A percentile compares a stretch with the other conserved stretches of the same genome.
These are phyloP conservation scores for Gyromitra esculenta DNA, from an alignment of 2,329 filamentous ascomycete genomes.

Conservation along the genomic window DNA sequence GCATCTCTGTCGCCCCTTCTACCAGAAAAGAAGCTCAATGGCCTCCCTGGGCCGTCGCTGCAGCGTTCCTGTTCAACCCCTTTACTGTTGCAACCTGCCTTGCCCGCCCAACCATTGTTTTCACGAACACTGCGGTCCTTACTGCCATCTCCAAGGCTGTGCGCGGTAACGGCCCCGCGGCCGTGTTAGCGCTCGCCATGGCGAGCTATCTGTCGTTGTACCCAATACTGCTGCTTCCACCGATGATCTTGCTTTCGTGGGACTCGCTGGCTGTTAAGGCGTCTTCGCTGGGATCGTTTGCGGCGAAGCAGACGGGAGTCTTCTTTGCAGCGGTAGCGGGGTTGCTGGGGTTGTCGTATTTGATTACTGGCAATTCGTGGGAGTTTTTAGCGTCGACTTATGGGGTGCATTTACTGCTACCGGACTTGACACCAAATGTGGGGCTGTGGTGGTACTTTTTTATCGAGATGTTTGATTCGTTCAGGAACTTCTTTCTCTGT, in stretches of 20 bases:
- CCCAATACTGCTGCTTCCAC: conserved; percentile 84
- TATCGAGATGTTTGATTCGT: conserved; percentile 99
- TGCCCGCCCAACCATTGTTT: conserved; percentile 85
- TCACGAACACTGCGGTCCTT: conserved; percentile 88
- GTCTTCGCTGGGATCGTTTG: conserved; percentile 63
- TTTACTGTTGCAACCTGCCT: conserved; percentile 92
- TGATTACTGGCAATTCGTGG: conserved; percentile 81
- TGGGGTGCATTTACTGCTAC: conserved; percentile 87
- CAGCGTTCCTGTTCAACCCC: conserved; percentile 92
- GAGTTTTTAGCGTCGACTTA: conserved; percentile 90
- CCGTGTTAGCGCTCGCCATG: conserved; percentile 85
- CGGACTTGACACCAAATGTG: conserved; percentile 92
- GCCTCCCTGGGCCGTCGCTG: conserved; percentile 78
- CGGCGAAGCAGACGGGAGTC: conserved; percentile 65
- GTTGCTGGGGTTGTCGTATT: conserved; percentile 75
- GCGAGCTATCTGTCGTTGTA: conserved; percentile 94
- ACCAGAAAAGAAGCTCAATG: conserved; percentile 78
- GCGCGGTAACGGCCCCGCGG: conserved; percentile 72
- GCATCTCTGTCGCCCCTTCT: conserved; percentile 79
- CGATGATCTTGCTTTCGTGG: conserved; percentile 81
- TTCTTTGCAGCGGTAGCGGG: conserved; percentile 68
- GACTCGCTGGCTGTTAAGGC: conserved; percentile 67
- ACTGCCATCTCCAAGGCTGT: conserved; percentile 84
- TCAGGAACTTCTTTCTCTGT: conserved; percentile 94
- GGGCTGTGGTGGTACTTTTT: conserved; percentile 99